Evolutionary conservation across 2,329 filamentous ascomycete species (phyloP), one percentile per base, ranked within the genome.

Genomic region (Talaromyces marneffei): DNA sequence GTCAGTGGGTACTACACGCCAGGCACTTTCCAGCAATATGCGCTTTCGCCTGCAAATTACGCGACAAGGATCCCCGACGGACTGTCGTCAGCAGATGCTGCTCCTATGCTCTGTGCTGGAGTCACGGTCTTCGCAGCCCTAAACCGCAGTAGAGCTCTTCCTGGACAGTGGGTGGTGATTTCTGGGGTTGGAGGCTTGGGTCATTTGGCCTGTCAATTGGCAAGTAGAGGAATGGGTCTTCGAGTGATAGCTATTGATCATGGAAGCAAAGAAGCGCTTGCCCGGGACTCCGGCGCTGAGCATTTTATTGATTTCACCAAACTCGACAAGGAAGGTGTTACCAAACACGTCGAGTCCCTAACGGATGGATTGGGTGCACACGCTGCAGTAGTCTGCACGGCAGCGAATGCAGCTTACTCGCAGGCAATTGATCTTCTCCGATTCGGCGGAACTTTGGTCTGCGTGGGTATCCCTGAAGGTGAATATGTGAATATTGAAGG

Each of bases 11-110:
- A 88, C 74, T 87, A 85, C 70, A 85, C 82, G 0, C 87, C 87
- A 0, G 87, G 87, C 39, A 90, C 87, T n/a, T 90, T 89, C 70
- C 87, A 89, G 70, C 85, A 89, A 74, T 90, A 89, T 68, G 82
- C 82, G 18, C 70, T 87, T 16, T 82, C 81, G 0, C 84, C 85
- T 9, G 86, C 86, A 2, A 82, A 83, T 73, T 89, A 90, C 70
- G 87, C 89, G 2, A 89, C 87, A 0, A 85, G 85, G 1, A 88
- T 90, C 66, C 87, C 87, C 2, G 85, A 87, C 4, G 74, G 71
- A 3, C 73, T 90, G 18, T 72, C 79, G 44, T 85, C 83, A 9
- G 85, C 83, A 56, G 78, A 79, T 25, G 87, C 87, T 0, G 87
- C 87, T 1, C 87, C 86, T 0, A 81, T 89, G 76, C 80, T 88